Base-by-base conservation (phyloP, 2,329 filamentous ascomycete genomes). In the Talaromyces sp. region DNA sequence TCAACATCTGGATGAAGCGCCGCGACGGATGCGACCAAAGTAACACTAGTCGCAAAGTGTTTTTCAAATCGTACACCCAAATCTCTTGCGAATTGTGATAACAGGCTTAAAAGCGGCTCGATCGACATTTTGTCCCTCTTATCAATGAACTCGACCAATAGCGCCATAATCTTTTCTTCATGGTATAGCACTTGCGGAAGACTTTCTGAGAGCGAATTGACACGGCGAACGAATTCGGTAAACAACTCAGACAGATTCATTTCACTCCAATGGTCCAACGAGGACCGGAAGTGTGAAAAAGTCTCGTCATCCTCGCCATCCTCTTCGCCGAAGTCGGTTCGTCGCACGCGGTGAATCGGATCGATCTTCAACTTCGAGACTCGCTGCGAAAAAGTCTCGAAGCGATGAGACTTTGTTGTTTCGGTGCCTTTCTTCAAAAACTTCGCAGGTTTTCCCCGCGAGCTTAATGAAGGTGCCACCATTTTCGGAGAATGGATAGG, bases 11-110 rank as follows among this genome's bases (percentile, higher is more conserved):
- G 85, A 62, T 91, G 87, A 71, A 87, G 90, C 62, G 89, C 89
- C 11, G 93, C 93, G 69, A 98, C 86, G 16, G 87, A 87, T 45
- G 91, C 86, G 63, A 99, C 87, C 62, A 96, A 82, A 62, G 83
- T 85, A 65, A 99, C 86, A 31, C 90, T 88, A 60, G 86, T 85
- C 54, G 87, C 85, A 75, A 97, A 98, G 76, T 97, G 88, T 73
- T 90, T 92, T 78, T 97, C 93, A 73, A 99, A 99, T 57, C 89
- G 85, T 19, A 85, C 84, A 60, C 94, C 94, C 64, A 99, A 79
- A 73, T 99, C 96, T 75, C 96, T 93, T n/a, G 95, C 93, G 74
- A 99, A 93, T 47, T 95, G 92, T 13, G 93, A 91, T 66, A 97
- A 79, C n/a, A 99, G 86, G 69, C 91, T 91, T 66, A 99, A 81